Conservation (phyloP, 2,329 filamentous ascomycete genomes). For the Cercospora zeae-maydis region DNA sequence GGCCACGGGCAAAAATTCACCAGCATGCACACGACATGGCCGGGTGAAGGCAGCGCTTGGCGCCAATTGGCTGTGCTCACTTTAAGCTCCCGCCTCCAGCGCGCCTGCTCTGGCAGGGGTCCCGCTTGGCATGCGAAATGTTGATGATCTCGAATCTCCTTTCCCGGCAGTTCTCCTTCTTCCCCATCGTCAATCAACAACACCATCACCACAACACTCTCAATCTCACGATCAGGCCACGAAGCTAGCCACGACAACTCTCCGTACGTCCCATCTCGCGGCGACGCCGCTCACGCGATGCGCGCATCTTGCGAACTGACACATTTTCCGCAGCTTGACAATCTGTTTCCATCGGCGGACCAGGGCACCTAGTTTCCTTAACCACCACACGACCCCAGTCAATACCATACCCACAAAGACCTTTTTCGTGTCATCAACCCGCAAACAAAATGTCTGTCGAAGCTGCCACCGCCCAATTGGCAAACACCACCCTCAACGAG, state of each 20-base stretch:
- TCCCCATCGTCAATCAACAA: constrained; percentile 26
- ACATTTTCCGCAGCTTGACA: constrained; percentile 42
- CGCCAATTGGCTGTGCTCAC: constrained; percentile 4
- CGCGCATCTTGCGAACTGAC: constrained; percentile 14
- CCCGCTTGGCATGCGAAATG: not conserved
- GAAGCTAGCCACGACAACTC: constrained; percentile 52
- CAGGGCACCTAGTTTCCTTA: constrained; percentile 39
- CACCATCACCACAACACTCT: constrained; percentile 22
- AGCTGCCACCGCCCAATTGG: constrained; percentile 70
- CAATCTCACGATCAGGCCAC: constrained; percentile 36
- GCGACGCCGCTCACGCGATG: constrained; percentile 1
- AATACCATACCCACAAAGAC: constrained; percentile 23
- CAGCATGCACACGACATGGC: constrained; percentile 3
- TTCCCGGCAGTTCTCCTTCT: constrained; percentile 22
- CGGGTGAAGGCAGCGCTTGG: too few relatives aligned
- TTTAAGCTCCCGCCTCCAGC: constrained; percentile 7
- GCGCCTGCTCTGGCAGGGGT: constrained; percentile 1
- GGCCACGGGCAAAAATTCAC: not conserved
- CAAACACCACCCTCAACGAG: constrained; percentile 62
- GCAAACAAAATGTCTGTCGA: constrained; percentile 83
- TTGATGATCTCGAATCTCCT: constrained; percentile 17
- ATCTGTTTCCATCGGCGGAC: constrained; percentile 45
- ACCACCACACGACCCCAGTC: constrained; percentile 36
- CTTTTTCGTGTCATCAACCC: constrained; percentile 54
- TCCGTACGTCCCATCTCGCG: constrained; percentile 27